Evolutionary conservation across 164 flowering plant species (phyloP), one percentile per base, ranked within the genome.

Genomic region (Tetracentron sinense): DNA sequence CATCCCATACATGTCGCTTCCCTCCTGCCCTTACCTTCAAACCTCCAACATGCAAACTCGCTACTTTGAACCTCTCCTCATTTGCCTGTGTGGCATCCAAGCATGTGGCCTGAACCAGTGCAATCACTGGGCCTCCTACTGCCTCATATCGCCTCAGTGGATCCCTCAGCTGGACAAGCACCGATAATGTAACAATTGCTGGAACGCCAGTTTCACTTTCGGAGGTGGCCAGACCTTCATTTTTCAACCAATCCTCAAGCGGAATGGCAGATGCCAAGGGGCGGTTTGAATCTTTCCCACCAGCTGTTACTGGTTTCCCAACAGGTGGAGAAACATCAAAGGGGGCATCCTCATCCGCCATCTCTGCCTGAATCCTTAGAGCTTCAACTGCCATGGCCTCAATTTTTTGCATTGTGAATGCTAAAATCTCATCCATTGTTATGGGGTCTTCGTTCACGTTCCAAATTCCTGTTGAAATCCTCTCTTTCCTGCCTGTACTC

Each of bases 331-430:
- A 84, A 23, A 93, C 83, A 22, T 89, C 96, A 53, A 89, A 90
- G 0, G 97, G 98, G 15, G 97, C 85, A n/a, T 88, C 89, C 63
- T 87, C 97, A 49, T 87, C 95, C 0, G 87, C 77, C 75, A 89
- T 79, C 1, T 84, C 95, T 35, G 96, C 97, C 70, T 90, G 96
- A 42, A 94, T 83, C 68, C 82, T 90, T 27, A 90, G 75, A 52
- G 86, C 92, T 58, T 89, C 90, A 49, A 90, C 46, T 20, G 88
- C 78, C 90, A 85, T 81, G 30, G 73, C 75, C 74, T 94, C 98
- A 20, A 94, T 76, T 72, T 86, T 89, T 79, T 89, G 97, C 85
- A 90, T 57, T 19, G 96, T 78, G 71, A 83, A 80, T n/a, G 92
- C 87, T 15, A 93, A 73, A 52, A 90, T 74, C 69, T 89, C 89